Conservation (phyloP, 2,329 filamentous ascomycete species). For the Phyllosticta citrichinensis region DNA sequence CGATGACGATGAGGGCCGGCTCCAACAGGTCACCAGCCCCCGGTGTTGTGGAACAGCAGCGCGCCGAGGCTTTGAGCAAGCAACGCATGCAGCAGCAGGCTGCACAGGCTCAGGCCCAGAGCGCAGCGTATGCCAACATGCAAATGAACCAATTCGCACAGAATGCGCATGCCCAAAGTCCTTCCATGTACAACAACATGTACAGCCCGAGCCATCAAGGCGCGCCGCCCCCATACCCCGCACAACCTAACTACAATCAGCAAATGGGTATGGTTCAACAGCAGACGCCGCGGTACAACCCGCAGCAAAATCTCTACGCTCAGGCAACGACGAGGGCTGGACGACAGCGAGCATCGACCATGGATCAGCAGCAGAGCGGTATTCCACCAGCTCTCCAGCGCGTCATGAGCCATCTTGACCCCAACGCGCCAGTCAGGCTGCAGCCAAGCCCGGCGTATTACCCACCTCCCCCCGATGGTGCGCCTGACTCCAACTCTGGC, state of each 20-base stretch:
- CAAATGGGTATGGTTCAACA: constrained; percentile 47
- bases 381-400: constrained; percentile 89
- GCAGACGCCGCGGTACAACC: constrained; percentile 30
- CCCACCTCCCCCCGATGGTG: constrained; percentile 78
- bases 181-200: constrained; percentile 71
- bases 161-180: constrained; percentile 36
- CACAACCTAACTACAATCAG: constrained; percentile 49
- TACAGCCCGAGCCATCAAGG: constrained; percentile 59
- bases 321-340: constrained; percentile 69
- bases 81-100: constrained; percentile 56
- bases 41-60: constrained; percentile 89
- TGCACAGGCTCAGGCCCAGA: constrained; percentile 51
- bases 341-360: constrained; percentile 84
- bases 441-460: constrained; percentile 97
- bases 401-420: constrained; percentile 91
- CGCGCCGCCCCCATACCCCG: constrained; percentile 68
- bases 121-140: constrained; percentile 56
- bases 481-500: constrained; percentile 55
- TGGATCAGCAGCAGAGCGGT: constrained; percentile 88
- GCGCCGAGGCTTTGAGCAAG: constrained; percentile 88
- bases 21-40: constrained; percentile 81
- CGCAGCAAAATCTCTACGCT: constrained; percentile 63
- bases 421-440: constrained; percentile 82
- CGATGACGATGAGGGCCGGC: constrained; percentile 89
- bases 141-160: constrained; percentile 48